These are phyloP conservation scores for Ogataea paradorogensis DNA, from an alignment of 805 yeast genomes.

Conservation along the genomic window DNA sequence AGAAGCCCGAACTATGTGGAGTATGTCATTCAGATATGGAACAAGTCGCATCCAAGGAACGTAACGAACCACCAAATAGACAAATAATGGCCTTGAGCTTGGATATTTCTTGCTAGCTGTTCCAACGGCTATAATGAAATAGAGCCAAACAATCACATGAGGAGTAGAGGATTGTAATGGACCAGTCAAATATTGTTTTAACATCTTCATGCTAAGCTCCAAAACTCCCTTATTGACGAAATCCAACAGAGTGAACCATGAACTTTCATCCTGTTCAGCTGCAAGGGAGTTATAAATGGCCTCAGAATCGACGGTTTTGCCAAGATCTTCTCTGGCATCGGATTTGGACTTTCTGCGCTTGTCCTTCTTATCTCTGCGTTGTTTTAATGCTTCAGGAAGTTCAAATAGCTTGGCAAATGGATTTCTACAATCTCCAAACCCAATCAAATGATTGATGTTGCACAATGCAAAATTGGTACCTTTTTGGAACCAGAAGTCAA, in stretches of 20 bases:
- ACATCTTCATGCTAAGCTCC: constrained; percentile 65
- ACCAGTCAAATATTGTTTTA: constrained; percentile 63
- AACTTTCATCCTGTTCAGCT: constrained; percentile 30
- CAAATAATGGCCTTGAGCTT: constrained; percentile 44
- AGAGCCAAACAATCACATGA: constrained; percentile 74
- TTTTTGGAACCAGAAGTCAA: constrained; percentile 73
- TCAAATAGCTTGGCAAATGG: constrained; percentile 76
- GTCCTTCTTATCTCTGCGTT: constrained; percentile 70
- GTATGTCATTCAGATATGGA: constrained; percentile 58
- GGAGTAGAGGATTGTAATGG: constrained; percentile 70
- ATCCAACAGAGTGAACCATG: constrained; percentile 59
- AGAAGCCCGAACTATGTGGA: constrained; percentile 35
- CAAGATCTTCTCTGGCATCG: constrained; percentile 14
- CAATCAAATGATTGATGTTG: constrained; percentile 69
- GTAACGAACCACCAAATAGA: constrained; percentile 49
- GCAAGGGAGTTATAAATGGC: constrained; percentile 28
- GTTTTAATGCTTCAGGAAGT: constrained; percentile 67
- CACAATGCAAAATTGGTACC: constrained; percentile 74
- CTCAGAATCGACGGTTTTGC: constrained; percentile 19
- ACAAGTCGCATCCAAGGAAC: constrained; percentile 71
- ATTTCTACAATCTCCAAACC: constrained; percentile 72
- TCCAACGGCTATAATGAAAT: constrained; percentile 64
- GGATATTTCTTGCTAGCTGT: constrained; percentile 49
- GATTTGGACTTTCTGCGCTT: constrained; percentile 46
- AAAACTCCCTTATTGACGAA: constrained; percentile 61